Evolutionary conservation across 805 yeast species (phyloP), one percentile per base, ranked within the genome.

Genomic region (Myxozyma kluyveri): DNA sequence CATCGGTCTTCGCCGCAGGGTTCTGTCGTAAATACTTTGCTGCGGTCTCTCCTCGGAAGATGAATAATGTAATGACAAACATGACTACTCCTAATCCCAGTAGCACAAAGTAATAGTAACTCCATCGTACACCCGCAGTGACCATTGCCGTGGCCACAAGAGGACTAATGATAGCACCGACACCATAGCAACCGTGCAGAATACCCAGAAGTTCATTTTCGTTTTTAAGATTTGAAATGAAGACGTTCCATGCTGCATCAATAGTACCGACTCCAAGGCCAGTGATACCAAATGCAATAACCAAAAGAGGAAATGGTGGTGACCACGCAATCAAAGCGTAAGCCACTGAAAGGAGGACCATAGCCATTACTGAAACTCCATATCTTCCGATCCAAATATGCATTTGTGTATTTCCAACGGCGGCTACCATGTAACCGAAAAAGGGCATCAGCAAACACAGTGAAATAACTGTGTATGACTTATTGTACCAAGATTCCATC

Each of bases 101-200:
- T 33, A 81, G 66, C 17, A 82, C 69, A 78, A 54, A 62, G 72
- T 73, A 83, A 65, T 70, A 79, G 52, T 63, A 72, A 63, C 78
- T 72, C 87, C 88, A 83, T 49, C 61, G 60, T n/a, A 74, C 63
- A 2, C 80, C 81, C 0, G 65, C 60, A 42, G 74, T 69, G n/a
- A 78, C 73, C 75, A 83, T 72, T 0, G 75, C 69, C 0, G 87
- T 79, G 2, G 84, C 82, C 24, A 82, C 63, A n/a, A 86, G 75
- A 1, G 95, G 90, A 1, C 88, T 77, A 1, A 81, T 57, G 42
- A 85, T 80, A 1, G 88, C 87, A 2, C 90, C 89, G 2, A 80
- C 61, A 1, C 95, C 95, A 66, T 84, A 86, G n/a, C 73, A 64
- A 0, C 87, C 90, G 68, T 86, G 93, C 54, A 78, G 69, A 22